Base-by-base conservation (phyloP, 2,329 filamentous ascomycete species). In the Magnaporthiopsis rhizophila region DNA sequence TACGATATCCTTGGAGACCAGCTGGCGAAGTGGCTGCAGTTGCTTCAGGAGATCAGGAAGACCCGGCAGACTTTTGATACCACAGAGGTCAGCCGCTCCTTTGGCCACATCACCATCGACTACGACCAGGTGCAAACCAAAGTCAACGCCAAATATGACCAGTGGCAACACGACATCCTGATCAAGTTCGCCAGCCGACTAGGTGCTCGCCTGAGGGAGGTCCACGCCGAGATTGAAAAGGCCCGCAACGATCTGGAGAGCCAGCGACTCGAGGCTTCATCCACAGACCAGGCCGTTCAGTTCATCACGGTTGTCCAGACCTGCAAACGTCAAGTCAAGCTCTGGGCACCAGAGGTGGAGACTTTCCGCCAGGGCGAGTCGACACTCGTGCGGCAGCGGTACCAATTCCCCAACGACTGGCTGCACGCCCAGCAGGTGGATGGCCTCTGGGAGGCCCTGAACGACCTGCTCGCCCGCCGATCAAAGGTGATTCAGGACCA, bases 61-160 rank as follows among this genome's bases (percentile, higher is more conserved):
- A 95, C 92, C 58, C 89, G 95, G 63, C 89, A 92, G 58, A 99
- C 96, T 0, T 99, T 99, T 71, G 95, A 99, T 73, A 99, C 94
- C 1, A 96, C 94, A 11, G 95, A 97, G 74, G 91, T 96, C 68
- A 95, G 89, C 75, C 89, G 91, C 56, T 90, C 89, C 1, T 99
- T 99, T 73, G 95, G 95, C 5, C 94, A 96, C 75, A 87, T 98
- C 64, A 92, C 90, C 4, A 92, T 99, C 72, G 94, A 99, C 74
- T 99, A 99, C 72, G 95, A 98, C 71, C 96, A 99, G 76, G 95
- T 99, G 0, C 96, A 99, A 76, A 92, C 94, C 65, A 97, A 97
- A 77, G 95, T 99, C 75, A 99, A 98, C 72, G 92, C 92, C 71
- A 99, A 98, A 75, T 99, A 99, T 74, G 96, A 99, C 73, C 94